A percentile compares a stretch with the other conserved stretches of the same genome.
These are phyloP conservation scores for Gynochthodes officinalis DNA, from an alignment of 257 asterid species.

Conservation along the genomic window DNA sequence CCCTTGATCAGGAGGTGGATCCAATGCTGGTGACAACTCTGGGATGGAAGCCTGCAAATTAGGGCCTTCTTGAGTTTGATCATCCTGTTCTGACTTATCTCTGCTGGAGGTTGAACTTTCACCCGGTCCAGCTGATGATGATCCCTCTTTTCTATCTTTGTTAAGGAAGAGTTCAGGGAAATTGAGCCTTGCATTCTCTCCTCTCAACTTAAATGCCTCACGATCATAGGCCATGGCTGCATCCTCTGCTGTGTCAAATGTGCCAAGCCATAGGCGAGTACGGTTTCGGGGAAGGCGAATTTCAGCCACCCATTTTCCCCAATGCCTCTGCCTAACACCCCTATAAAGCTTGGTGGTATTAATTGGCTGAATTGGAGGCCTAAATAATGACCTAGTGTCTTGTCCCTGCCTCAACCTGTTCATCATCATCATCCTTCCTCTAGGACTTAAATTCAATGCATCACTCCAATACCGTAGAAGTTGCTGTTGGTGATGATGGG, in stretches of 20 bases:
- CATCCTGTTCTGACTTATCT: neutral
- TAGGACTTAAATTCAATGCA: slow-evolving; percentile 69
- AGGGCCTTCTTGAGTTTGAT: slow-evolving; percentile 16
- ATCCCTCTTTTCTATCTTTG: slow-evolving; percentile 28
- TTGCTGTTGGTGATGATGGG: slow-evolving; percentile 52
- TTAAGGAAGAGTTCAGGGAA: slow-evolving; percentile 76
- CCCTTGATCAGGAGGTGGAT: neutral
- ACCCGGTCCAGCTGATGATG: neutral
- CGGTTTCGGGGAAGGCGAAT: slow-evolving; percentile 87
- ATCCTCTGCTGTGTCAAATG: slow-evolving; percentile 89
- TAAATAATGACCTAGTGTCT: slow-evolving; percentile 20
- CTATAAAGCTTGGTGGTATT: slow-evolving; percentile 68
- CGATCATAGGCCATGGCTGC: slow-evolving; percentile 95
- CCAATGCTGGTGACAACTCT: slow-evolving; percentile 18
- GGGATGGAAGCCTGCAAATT: neutral
- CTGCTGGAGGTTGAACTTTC: slow-evolving; percentile 6
- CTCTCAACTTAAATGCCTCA: slow-evolving; percentile 79
- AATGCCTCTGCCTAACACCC: slow-evolving; percentile 93
- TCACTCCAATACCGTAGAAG: slow-evolving; percentile 67
- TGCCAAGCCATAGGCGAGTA: slow-evolving; percentile 95
- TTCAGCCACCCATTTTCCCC: slow-evolving; percentile 99
- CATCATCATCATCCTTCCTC: slow-evolving; percentile 80
- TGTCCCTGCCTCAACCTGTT: slow-evolving; percentile 46
- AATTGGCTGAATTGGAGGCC: slow-evolving; percentile 47
- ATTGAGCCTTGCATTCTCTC: slow-evolving; percentile 81